Percentiles rank a stretch among this genome's conserved stretches.
These are phyloP conservation scores for Nitzschia sp. DNA, from an alignment of 108 stramenopile species.

Conservation along the genomic window DNA sequence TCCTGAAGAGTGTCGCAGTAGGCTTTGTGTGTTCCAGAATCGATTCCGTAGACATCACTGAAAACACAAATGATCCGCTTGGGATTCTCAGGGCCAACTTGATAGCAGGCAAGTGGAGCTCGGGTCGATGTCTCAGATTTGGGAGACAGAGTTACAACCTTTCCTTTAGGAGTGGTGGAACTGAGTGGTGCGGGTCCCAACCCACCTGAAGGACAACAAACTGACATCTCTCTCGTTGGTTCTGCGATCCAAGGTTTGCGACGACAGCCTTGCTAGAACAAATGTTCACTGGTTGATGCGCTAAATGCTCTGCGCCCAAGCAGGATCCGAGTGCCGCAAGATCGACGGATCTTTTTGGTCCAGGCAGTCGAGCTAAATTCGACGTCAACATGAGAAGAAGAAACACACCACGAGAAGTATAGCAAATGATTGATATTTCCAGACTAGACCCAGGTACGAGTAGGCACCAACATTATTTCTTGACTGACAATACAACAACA, in stretches of 20 bases:
- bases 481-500: too few species aligned
- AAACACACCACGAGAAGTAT: too few species aligned
- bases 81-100: not conserved
- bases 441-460: too few species aligned
- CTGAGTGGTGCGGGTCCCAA: constrained; percentile 1
- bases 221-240: constrained; percentile 25
- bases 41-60: not conserved
- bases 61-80: constrained; percentile 3
- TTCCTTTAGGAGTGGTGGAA: not conserved
- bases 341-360: too few species aligned
- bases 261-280: constrained; percentile 14
- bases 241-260: constrained; percentile 65
- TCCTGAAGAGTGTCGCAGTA: not conserved
- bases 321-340: too few species aligned
- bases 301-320: too few species aligned
- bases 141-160: not conserved
- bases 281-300: too few species aligned
- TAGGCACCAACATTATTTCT: too few species aligned
- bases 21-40: not conserved
- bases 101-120: not conserved
- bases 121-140: not conserved
- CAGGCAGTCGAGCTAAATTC: too few species aligned
- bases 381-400: too few species aligned
- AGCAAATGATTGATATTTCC: too few species aligned
- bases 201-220: constrained; percentile 4